phyloP scores from a whole-genome alignment of 2,329 filamentous ascomycete genomes.

The Claviceps citrina region DNA sequence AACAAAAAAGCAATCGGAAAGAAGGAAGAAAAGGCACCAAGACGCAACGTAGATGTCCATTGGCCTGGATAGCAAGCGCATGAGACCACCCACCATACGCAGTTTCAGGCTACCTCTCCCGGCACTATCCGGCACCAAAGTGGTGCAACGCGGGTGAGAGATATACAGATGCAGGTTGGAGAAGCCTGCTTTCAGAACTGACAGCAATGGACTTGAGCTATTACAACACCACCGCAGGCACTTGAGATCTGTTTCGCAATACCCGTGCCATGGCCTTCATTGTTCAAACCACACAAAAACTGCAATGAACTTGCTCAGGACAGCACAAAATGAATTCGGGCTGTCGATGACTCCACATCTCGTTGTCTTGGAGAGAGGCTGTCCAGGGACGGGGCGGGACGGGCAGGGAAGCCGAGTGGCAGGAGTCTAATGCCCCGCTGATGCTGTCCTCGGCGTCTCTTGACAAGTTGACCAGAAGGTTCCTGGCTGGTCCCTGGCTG shows the following conservation, averaged over 20 bases:
- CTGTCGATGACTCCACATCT: neutral
- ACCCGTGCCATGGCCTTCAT: too few relatives aligned
- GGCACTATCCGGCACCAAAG: neutral
- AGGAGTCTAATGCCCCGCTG: neutral
- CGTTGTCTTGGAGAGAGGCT: neutral
- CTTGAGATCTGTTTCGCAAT: too few relatives aligned
- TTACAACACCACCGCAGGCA: too few relatives aligned
- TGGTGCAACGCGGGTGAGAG: neutral
- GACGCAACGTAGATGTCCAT: neutral
- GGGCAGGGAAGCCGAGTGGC: constrained; percentile 4
- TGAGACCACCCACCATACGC: too few relatives aligned
- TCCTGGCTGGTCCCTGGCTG: neutral
- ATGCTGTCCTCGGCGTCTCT: neutral
- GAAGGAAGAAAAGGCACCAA: neutral
- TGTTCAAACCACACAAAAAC: too few relatives aligned
- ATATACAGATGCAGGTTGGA: too few relatives aligned
- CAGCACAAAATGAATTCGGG: neutral
- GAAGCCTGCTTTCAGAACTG: neutral
- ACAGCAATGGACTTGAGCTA: too few relatives aligned
- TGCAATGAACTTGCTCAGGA: too few relatives aligned
- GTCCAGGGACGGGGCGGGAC: constrained; percentile 5
- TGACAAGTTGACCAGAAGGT: neutral
- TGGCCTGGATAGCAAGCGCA: neutral
- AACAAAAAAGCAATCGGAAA: neutral
- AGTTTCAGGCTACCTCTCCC: neutral